Evolutionary conservation across 768 basidiomycete species (phyloP).

Genomic region (Plicaturopsis crispa): DNA sequence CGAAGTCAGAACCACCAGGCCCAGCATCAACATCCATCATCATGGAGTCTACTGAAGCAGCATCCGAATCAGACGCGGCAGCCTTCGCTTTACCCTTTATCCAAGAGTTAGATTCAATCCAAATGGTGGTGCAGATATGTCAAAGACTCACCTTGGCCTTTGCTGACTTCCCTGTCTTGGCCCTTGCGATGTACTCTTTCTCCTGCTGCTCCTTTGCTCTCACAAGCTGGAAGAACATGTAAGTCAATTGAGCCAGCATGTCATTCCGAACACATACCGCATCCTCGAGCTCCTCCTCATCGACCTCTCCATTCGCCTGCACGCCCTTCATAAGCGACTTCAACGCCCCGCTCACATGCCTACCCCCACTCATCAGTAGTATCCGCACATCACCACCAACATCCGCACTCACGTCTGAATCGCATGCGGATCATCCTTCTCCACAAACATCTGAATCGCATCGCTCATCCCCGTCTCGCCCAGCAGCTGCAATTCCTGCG

Average conservation of each 20-base stretch:
- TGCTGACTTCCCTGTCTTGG: constrained; percentile 24
- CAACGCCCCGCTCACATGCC: constrained; percentile 59
- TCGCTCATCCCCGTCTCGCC: constrained; percentile 89
- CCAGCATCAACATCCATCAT: constrained; percentile 59
- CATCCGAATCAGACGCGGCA: constrained; percentile 45
- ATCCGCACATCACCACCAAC: not conserved
- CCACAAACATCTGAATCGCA: constrained; percentile 92
- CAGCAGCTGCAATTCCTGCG: constrained; percentile 88
- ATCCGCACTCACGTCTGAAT: constrained; percentile 69
- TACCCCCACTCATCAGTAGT: too few species aligned
- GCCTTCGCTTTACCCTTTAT: constrained; percentile 46
- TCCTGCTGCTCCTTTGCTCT: constrained; percentile 70
- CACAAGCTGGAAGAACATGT: constrained; percentile 37
- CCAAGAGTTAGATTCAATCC: not conserved
- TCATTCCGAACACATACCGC: constrained; percentile 35
- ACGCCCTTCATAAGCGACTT: constrained; percentile 62
- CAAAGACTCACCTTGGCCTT: constrained; percentile 36
- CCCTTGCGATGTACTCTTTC: constrained; percentile 47
- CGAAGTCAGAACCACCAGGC: constrained; percentile 43
- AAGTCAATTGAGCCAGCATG: not conserved
- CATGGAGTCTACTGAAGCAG: constrained; percentile 59
- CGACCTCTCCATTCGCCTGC: constrained; percentile 52
- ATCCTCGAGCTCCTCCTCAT: constrained; percentile 72
- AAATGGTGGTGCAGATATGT: not conserved
- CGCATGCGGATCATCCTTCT: constrained; percentile 94